Evolutionary conservation across 2,329 filamentous ascomycete species (phyloP).

Genomic region (Sclerotinia trifoliorum): DNA sequence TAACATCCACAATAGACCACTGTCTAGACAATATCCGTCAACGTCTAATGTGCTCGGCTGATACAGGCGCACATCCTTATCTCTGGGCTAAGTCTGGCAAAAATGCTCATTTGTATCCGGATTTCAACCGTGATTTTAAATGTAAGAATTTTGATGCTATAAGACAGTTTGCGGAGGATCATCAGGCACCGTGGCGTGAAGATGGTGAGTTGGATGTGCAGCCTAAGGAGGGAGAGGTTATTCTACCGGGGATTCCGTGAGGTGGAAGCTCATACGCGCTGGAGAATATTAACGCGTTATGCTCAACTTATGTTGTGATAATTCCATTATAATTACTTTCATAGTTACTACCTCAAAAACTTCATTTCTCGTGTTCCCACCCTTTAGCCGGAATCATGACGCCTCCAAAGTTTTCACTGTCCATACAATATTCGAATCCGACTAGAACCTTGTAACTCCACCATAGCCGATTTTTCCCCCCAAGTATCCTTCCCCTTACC

Average conservation of each 20-base stretch:
- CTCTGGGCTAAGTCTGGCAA: conserved; percentile 50
- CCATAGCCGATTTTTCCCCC: not conserved
- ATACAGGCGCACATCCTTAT: conserved; percentile 53
- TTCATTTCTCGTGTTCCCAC: not conserved
- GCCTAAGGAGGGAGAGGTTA: conserved; percentile 29
- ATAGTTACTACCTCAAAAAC: not conserved
- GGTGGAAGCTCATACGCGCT: not conserved
- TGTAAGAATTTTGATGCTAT: conserved; percentile 54
- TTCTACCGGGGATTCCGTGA: conserved; percentile 35
- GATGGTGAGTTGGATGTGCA: conserved; percentile 34
- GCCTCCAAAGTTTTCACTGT: not conserved
- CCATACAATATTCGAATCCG: not conserved
- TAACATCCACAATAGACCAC: conserved; percentile 41
- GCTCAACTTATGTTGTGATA: not conserved
- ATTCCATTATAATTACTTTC: not conserved
- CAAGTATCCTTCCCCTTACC: too few species aligned
- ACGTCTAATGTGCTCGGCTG: conserved; percentile 54
- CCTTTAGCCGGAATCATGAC: not conserved
- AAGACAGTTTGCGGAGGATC: conserved; percentile 49
- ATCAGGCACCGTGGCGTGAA: conserved; percentile 43
- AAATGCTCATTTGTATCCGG: conserved; percentile 46
- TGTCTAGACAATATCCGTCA: conserved; percentile 55
- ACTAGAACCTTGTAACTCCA: not conserved
- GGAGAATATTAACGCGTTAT: not conserved
- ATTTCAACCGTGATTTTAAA: conserved; percentile 54